Base-by-base conservation (phyloP, 257 asterid genomes). In the Nyctanthes arbortristis region DNA sequence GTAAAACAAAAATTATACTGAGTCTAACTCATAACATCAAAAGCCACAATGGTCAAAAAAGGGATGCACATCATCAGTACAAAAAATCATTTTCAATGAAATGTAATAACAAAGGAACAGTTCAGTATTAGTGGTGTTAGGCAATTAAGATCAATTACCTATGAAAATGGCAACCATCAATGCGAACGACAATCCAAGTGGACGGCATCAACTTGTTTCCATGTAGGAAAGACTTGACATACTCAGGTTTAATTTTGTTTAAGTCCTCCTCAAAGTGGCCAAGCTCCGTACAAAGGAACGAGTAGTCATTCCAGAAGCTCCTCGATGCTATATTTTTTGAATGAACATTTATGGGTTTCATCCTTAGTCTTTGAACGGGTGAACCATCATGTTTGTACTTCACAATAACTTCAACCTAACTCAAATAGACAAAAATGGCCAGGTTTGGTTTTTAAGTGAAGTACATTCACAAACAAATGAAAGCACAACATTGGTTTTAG, bases 161-260 rank as follows among this genome's bases (percentile, higher is more conserved):
- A 79, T 88, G 96, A 80, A 92, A 92, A 78, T 88, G 98, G 70
- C 97, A 92, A 61, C 98, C 98, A 80, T 92, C 97, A 54, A 92
- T 47, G 39, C 97, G 93, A 61, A 92, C 65, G 59, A 86, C 97
- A 65, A 89, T 80, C 95, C 96, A 92, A 25, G 88, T 88, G 40
- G 78, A 82, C 35, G 85, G 84, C 86, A 83, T 71, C 80, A 88
- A 70, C 73, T 71, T 77, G 80, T 80, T 72, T 80, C 86, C 90
- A 28, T 81, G 82, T 28, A 77, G 83, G 84, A 89, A 92, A 31
- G 89, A 84, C 69, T 83, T 83, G 14, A 86, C 24, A 64, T 83
- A 89, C 68, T 86, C 91, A 0, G 91, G 80, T 63, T 81, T 84
- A 49, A 80, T 65, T 69, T 82, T 88, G 71, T 70, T 79, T 61